These are phyloP conservation scores for Suhomyces atakaporum DNA, from an alignment of 1,139 yeast genomes.

Conservation along the genomic window DNA sequence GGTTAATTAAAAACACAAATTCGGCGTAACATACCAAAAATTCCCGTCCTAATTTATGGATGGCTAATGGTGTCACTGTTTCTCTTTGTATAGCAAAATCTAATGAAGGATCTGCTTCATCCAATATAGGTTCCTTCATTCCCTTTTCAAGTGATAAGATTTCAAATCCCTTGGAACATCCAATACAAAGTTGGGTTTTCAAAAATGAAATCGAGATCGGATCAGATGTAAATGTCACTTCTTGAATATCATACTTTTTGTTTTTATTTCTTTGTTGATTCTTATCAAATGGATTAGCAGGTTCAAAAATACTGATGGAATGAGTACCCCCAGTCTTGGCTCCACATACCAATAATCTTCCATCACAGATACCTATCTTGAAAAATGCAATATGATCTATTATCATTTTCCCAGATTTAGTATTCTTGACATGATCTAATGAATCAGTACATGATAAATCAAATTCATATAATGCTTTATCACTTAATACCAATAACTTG, in stretches of 20 bases:
- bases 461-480: constrained; percentile 81
- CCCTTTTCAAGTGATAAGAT: constrained; percentile 82
- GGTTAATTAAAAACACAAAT: constrained; percentile 89
- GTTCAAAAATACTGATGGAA: constrained; percentile 84
- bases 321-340: constrained; percentile 78
- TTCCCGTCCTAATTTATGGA: constrained; percentile 85
- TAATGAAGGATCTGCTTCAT: constrained; percentile 94
- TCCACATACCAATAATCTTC: constrained; percentile 84
- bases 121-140: constrained; percentile 74
- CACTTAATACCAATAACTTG: constrained; percentile 77
- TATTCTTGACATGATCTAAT: constrained; percentile 67
- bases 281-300: constrained; percentile 59
- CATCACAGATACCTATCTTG: constrained; percentile 90
- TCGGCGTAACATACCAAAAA: constrained; percentile 86
- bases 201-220: constrained; percentile 90
- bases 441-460: constrained; percentile 70
- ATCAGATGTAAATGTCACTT: constrained; percentile 80
- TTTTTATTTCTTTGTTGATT: constrained; percentile 61
- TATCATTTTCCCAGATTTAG: constrained; percentile 74
- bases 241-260: constrained; percentile 68
- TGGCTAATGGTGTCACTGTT: constrained; percentile 80
- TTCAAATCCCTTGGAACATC: constrained; percentile 95
- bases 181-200: constrained; percentile 86
- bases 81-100: constrained; percentile 93
- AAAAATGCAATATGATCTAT: constrained; percentile 86